A percentile compares a stretch with the other conserved stretches of the same genome.
phyloP scores from a whole-genome alignment of 2,329 filamentous ascomycete genomes.

The Penicillium sp. region DNA sequence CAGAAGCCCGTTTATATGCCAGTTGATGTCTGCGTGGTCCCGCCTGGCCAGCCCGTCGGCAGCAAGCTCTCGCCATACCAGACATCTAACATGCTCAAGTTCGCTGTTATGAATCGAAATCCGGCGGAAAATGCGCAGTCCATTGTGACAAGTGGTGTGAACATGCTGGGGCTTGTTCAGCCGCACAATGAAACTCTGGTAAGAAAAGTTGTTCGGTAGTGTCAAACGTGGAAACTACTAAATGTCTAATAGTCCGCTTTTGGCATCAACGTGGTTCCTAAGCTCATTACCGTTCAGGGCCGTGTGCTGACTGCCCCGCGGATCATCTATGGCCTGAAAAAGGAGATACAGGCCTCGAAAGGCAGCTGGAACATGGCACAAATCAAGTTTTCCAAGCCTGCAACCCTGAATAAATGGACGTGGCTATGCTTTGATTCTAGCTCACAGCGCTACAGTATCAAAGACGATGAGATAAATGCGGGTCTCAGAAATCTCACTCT shows the following conservation, averaged over 20 bases:
- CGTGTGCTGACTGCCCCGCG: slow-evolving; percentile 63
- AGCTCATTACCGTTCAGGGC: slow-evolving; percentile 69
- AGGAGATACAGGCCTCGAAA: slow-evolving; percentile 27
- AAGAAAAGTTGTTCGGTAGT: slow-evolving; percentile 17
- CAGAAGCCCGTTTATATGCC: slow-evolving; percentile 64
- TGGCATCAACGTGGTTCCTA: slow-evolving; percentile 50
- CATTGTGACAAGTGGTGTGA: slow-evolving; percentile 57
- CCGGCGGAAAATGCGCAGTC: slow-evolving; percentile 67
- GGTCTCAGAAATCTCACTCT: slow-evolving; percentile 18
- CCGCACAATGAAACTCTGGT: slow-evolving; percentile 46
- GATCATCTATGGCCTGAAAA: slow-evolving; percentile 55
- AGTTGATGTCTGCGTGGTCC: slow-evolving; percentile 62
- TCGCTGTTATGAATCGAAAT: slow-evolving; percentile 59
- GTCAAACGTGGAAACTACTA: slow-evolving; percentile 20
- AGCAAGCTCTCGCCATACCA: slow-evolving; percentile 60
- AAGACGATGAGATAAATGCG: neutral
- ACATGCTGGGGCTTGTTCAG: slow-evolving; percentile 57
- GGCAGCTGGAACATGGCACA: slow-evolving; percentile 69
- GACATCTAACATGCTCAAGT: slow-evolving; percentile 67
- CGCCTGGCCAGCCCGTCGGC: slow-evolving; percentile 63
- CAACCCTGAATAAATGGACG: slow-evolving; percentile 34
- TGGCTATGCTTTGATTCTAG: slow-evolving; percentile 25
- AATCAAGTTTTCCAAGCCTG: slow-evolving; percentile 56
- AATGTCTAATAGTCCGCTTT: slow-evolving; percentile 48
- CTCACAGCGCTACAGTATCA: neutral